Conservation (phyloP, 306 rosid genomes). For the Fagus crenata region DNA sequence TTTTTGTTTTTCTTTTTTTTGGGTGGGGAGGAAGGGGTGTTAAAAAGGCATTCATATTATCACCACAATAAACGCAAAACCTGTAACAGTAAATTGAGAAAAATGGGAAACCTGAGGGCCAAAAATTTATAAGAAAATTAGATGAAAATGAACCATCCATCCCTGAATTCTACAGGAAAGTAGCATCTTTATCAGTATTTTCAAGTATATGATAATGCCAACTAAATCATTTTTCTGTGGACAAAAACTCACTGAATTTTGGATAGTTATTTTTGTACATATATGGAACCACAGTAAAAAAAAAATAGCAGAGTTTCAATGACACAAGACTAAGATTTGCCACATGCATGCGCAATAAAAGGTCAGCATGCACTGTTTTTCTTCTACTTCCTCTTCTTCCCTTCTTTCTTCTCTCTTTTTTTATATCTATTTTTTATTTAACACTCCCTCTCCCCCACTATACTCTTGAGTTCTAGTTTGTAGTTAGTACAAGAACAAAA, state of each 20-base stretch:
- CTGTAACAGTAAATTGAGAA: background rate
- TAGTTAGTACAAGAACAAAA: constrained; percentile 41
- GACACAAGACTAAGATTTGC: constrained; percentile 14
- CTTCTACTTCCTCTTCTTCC: constrained; percentile 28
- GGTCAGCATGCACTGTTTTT: constrained; percentile 65
- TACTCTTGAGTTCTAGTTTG: constrained; percentile 38
- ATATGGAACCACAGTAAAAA: background rate
- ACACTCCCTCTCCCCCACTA: background rate
- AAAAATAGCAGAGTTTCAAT: background rate
- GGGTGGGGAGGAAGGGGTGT: too few relatives aligned
- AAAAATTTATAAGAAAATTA: background rate
- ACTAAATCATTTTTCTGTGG: background rate
- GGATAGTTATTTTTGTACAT: background rate
- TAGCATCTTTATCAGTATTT: too few relatives aligned
- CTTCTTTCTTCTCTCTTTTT: constrained; percentile 27
- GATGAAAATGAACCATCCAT: background rate
- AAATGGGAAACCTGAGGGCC: too few relatives aligned
- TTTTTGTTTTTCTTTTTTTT: background rate
- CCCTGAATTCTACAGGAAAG: background rate
- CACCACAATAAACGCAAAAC: background rate
- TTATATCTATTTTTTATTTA: constrained; percentile 8
- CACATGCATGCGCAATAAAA: constrained; percentile 58
- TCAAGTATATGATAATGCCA: background rate
- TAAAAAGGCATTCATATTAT: too few relatives aligned
- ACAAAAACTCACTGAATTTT: background rate